A percentile compares a stretch with the other conserved stretches of the same genome.
These are phyloP conservation scores for Mycena epipterygia DNA, from an alignment of 768 basidiomycete species.

Conservation along the genomic window DNA sequence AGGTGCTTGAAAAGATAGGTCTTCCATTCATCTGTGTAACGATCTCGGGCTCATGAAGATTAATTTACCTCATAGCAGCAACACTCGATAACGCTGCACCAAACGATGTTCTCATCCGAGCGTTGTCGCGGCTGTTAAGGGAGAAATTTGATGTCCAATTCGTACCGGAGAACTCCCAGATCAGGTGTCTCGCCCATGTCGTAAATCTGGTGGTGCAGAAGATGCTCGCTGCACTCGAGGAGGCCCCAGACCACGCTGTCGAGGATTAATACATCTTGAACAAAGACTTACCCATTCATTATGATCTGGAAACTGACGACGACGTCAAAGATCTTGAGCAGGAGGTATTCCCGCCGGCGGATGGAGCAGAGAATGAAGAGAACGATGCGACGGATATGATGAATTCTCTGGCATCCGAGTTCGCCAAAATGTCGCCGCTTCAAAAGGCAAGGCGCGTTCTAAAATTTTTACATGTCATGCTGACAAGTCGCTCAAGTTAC, in stretches of 20 bases:
- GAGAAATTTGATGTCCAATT: conserved; percentile 43
- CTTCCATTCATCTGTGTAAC: conserved; percentile 1
- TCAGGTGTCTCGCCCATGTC: conserved; percentile 50
- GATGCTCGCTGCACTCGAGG: conserved; percentile 39
- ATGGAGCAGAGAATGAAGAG: neutral
- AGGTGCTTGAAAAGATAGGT: conserved; percentile 51
- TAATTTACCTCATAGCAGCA: conserved; percentile 34
- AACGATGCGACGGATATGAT: neutral
- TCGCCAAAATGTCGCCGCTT: neutral
- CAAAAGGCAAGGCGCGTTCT: neutral
- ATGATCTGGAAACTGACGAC: conserved; percentile 30
- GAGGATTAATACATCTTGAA: conserved; percentile 40
- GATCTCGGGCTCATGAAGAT: neutral
- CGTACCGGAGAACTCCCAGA: conserved; percentile 42
- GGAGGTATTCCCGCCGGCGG: neutral
- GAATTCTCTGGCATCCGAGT: neutral
- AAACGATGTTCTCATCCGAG: conserved; percentile 49
- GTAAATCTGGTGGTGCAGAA: conserved; percentile 53
- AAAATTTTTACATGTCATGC: neutral
- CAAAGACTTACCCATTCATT: conserved; percentile 46
- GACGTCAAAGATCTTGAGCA: neutral
- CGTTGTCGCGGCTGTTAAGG: conserved; percentile 36
- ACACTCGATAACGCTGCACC: conserved; percentile 51
- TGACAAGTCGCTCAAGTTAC: neutral
- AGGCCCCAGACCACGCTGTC: conserved; percentile 41